A percentile compares a stretch with the other conserved stretches of the same genome.
Evolutionary conservation across 306 rosid species (phyloP).

Genomic region (Vigna reflexopilosa): DNA sequence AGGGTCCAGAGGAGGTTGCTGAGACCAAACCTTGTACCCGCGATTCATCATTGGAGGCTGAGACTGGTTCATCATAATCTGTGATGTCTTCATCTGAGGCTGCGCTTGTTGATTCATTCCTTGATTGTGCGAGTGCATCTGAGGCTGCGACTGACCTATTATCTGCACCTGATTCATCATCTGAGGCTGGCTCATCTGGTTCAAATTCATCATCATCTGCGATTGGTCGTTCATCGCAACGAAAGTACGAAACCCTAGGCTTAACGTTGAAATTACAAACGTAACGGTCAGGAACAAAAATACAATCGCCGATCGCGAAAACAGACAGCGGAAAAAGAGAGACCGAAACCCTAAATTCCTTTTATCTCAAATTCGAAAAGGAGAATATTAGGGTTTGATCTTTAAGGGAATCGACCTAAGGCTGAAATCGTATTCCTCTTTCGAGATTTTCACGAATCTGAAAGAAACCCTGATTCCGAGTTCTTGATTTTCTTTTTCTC

Average conservation of each 20-base stretch:
- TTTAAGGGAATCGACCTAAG: slow-evolving; percentile 16
- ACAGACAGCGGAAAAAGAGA: slow-evolving; percentile 34
- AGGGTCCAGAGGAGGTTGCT: slow-evolving; percentile 54
- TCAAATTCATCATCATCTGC: slow-evolving; percentile 62
- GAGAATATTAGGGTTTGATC: slow-evolving; percentile 35
- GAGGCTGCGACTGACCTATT: slow-evolving; percentile 51
- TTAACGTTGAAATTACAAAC: slow-evolving; percentile 22
- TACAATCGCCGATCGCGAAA: slow-evolving; percentile 38
- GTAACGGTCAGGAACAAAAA: slow-evolving; percentile 5
- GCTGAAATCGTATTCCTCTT: slow-evolving; percentile 11
- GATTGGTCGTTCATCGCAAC: slow-evolving; percentile 60
- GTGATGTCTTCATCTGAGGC: slow-evolving; percentile 50
- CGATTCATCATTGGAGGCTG: slow-evolving; percentile 60
- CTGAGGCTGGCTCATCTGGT: slow-evolving; percentile 55
- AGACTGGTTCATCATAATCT: slow-evolving; percentile 54
- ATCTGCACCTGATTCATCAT: slow-evolving; percentile 58
- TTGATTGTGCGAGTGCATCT: slow-evolving; percentile 46
- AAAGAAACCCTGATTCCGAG: slow-evolving; percentile 34
- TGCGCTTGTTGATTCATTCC: slow-evolving; percentile 48
- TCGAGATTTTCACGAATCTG: slow-evolving; percentile 27
- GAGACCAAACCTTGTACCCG: slow-evolving; percentile 59
- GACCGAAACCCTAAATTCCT: slow-evolving; percentile 54
- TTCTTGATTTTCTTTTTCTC: slow-evolving; percentile 26
- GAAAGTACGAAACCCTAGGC: slow-evolving; percentile 40
- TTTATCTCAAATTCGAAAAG: slow-evolving; percentile 22